Conservation (phyloP, 768 basidiomycete genomes). For the Rhizopogon salebrosus region DNA sequence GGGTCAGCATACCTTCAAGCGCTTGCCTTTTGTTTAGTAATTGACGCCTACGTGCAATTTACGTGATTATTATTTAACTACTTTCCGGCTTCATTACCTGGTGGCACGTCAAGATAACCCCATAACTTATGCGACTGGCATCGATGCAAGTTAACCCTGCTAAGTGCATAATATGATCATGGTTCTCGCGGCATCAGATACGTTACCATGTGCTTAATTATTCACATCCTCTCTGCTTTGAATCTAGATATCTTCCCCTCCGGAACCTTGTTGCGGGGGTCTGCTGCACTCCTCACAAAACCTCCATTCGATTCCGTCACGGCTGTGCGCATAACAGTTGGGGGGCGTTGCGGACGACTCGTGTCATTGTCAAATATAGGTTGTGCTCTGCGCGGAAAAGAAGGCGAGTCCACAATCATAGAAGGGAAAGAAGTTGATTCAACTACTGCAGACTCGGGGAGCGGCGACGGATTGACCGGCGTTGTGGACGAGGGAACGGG, state of each 20-base stretch:
- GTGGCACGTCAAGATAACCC: too few species aligned
- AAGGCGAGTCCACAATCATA: constrained; percentile 12
- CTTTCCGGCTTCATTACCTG: too few species aligned
- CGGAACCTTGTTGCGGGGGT: neutral
- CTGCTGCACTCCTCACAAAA: neutral
- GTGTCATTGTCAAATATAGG: constrained; percentile 18
- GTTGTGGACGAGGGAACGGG: constrained; percentile 7
- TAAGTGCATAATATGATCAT: too few species aligned
- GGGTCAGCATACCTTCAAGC: too few species aligned
- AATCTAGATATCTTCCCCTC: constrained; percentile 27
- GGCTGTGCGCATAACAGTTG: constrained; percentile 9
- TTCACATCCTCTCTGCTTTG: constrained; percentile 25
- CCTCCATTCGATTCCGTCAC: constrained; percentile 9
- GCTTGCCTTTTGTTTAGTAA: too few species aligned
- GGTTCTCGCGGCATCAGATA: too few species aligned
- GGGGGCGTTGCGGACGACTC: constrained; percentile 25
- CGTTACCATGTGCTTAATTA: too few species aligned
- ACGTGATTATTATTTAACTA: too few species aligned
- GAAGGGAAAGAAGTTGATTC: constrained; percentile 5
- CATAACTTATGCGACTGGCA: too few species aligned
- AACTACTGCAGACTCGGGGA: constrained; percentile 6
- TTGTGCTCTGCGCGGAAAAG: constrained; percentile 8
- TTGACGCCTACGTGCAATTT: too few species aligned
- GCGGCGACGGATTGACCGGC: constrained; percentile 14
- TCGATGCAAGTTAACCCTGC: too few species aligned